Evolutionary conservation across 257 asterid genomes (phyloP).

Genomic region (Petunia axillaris): DNA sequence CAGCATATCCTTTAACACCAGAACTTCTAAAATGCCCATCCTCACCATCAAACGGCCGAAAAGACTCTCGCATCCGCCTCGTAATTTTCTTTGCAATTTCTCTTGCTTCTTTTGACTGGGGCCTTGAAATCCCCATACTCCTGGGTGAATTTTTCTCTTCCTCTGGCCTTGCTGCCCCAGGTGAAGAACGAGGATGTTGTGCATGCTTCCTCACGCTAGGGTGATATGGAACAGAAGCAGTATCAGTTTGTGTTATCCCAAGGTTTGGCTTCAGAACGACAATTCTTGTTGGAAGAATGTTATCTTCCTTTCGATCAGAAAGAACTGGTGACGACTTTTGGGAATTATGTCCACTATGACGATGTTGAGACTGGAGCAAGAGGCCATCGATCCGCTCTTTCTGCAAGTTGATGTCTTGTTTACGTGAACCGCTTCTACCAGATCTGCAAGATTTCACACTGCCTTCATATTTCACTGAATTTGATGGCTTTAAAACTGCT

Average conservation of each 20-base stretch:
- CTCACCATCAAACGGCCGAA: slow-evolving; percentile 40
- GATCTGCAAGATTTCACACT: slow-evolving; percentile 54
- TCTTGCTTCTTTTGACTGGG: slow-evolving; percentile 62
- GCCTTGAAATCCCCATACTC: slow-evolving; percentile 39
- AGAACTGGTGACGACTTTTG: slow-evolving; percentile 45
- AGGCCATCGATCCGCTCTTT: slow-evolving; percentile 74
- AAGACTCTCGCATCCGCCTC: slow-evolving; percentile 57
- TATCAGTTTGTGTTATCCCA: slow-evolving; percentile 45
- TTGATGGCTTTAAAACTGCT: slow-evolving; percentile 59
- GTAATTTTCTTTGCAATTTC: slow-evolving; percentile 68
- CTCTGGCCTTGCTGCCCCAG: slow-evolving; percentile 38
- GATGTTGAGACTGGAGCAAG: slow-evolving; percentile 57
- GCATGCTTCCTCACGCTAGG: slow-evolving; percentile 43
- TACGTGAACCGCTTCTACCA: slow-evolving; percentile 42
- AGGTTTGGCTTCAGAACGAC: slow-evolving; percentile 83
- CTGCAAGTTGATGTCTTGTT: slow-evolving; percentile 39
- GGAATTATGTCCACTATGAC: slow-evolving; percentile 43
- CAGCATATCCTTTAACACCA: slow-evolving; percentile 71
- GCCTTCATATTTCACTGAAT: slow-evolving; percentile 49
- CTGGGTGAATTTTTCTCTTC: slow-evolving; percentile 46
- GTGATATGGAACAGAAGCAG: slow-evolving; percentile 43
- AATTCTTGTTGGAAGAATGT: slow-evolving; percentile 68
- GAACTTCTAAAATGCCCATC: slow-evolving; percentile 41
- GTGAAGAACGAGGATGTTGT: slow-evolving; percentile 37
- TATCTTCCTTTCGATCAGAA: slow-evolving; percentile 44